Percentiles rank a stretch among this genome's conserved stretches.
Evolutionary conservation across 495 filamentous ascomycete genomes (phyloP).

Genomic region (Neurospora sp.): DNA sequence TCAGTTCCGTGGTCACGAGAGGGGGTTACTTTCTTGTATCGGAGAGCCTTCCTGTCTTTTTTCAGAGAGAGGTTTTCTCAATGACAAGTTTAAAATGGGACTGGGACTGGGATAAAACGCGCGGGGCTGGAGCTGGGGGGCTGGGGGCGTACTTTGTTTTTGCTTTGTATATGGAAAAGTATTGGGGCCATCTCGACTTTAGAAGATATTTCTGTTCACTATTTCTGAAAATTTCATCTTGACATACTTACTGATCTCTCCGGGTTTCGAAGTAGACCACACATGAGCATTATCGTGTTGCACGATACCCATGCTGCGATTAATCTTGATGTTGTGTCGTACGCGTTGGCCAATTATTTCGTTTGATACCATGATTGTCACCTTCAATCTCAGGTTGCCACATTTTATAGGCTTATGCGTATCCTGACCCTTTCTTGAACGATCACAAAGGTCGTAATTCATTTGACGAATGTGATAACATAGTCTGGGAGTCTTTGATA

Average conservation of each 20-base stretch:
- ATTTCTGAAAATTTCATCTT: neutral
- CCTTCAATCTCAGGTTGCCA: too few relatives aligned
- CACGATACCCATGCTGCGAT: neutral
- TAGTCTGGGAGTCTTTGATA: too few relatives aligned
- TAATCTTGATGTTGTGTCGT: too few relatives aligned
- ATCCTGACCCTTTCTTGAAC: too few relatives aligned
- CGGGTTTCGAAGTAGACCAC: neutral
- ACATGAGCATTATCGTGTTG: neutral
- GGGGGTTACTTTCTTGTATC: too few relatives aligned
- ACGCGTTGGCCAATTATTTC: too few relatives aligned
- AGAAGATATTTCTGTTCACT: neutral
- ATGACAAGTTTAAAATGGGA: neutral
- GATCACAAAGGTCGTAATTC: too few relatives aligned
- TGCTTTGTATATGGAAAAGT: neutral
- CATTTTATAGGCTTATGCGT: too few relatives aligned
- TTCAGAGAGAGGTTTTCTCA: too few relatives aligned
- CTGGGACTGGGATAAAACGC: neutral
- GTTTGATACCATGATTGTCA: too few relatives aligned
- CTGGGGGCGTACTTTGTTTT: neutral
- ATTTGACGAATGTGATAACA: too few relatives aligned
- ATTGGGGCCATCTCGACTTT: neutral
- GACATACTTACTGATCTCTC: neutral
- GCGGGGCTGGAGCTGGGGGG: neutral
- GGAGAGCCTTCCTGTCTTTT: too few relatives aligned
- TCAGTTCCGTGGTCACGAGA: neutral